These are phyloP conservation scores for Diaporthe sp. DNA, from an alignment of 2,329 filamentous ascomycete genomes.

Conservation along the genomic window DNA sequence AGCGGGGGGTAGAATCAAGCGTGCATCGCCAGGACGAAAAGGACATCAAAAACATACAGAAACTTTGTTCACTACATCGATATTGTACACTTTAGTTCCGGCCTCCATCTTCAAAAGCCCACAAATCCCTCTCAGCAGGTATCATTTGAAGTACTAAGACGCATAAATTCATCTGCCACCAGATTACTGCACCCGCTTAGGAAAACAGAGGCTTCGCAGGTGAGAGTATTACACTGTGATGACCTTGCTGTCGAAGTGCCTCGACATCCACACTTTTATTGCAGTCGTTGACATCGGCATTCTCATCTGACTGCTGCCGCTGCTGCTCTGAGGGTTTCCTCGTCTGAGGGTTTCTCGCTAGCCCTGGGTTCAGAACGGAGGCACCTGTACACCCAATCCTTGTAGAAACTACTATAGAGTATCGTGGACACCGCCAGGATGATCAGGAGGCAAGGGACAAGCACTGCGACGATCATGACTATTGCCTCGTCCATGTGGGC, in stretches of 20 bases:
- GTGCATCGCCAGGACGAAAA: too few species aligned
- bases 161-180: background rate
- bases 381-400: background rate
- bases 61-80: too few species aligned
- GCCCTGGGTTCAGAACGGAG: background rate
- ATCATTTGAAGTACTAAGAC: too few species aligned
- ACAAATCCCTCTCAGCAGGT: too few species aligned
- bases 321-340: background rate
- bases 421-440: background rate
- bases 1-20: too few species aligned
- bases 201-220: background rate
- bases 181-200: background rate
- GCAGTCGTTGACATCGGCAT: fast-evolving
- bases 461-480: background rate
- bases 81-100: too few species aligned
- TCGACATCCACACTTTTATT: background rate
- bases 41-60: too few species aligned
- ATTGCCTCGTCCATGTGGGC: background rate
- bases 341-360: background rate
- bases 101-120: too few species aligned
- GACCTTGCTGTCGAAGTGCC: background rate
- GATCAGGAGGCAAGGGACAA: background rate
- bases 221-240: background rate
- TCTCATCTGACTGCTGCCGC: background rate
- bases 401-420: background rate